These are phyloP conservation scores for Pseudogymnoascus sp. DNA, from an alignment of 2,329 filamentous ascomycete genomes.

Conservation along the genomic window DNA sequence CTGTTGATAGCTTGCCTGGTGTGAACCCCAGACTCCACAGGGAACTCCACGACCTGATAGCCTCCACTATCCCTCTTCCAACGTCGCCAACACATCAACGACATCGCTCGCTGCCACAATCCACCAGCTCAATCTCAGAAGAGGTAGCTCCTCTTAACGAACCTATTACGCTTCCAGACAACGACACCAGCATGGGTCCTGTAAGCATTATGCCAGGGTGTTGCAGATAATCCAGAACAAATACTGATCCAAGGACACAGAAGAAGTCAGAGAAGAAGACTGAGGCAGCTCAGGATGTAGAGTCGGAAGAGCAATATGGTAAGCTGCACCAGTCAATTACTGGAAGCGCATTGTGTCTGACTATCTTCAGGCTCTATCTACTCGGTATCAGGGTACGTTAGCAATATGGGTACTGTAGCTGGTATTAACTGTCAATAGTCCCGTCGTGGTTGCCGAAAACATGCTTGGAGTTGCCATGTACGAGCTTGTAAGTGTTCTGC, in stretches of 20 bases:
- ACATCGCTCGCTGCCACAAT: slow-evolving; percentile 20
- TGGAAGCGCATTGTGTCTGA: slow-evolving; percentile 6
- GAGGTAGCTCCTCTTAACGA: background rate
- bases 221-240: background rate
- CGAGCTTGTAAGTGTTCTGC: slow-evolving; percentile 66
- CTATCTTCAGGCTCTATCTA: slow-evolving; percentile 50
- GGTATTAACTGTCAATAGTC: slow-evolving; percentile 40
- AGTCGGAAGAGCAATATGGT: slow-evolving; percentile 49
- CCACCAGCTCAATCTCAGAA: slow-evolving; percentile 21
- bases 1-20: slow-evolving; percentile 30
- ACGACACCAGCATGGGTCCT: slow-evolving; percentile 29
- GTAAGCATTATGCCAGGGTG: slow-evolving; percentile 15
- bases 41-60: slow-evolving; percentile 17
- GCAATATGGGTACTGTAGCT: slow-evolving; percentile 2
- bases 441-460: slow-evolving; percentile 93
- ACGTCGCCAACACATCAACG: slow-evolving; percentile 21
- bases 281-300: slow-evolving; percentile 34
- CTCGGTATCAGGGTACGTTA: slow-evolving; percentile 55
- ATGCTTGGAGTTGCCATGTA: slow-evolving; percentile 99
- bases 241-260: background rate
- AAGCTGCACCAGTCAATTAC: slow-evolving; percentile 19
- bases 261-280: slow-evolving; percentile 24
- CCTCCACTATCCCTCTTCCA: slow-evolving; percentile 26
- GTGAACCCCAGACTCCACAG: slow-evolving; percentile 18
- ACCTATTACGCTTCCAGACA: slow-evolving; percentile 15